Conservation (phyloP, 331 rosid genomes). For the Telfairia occidentalis region DNA sequence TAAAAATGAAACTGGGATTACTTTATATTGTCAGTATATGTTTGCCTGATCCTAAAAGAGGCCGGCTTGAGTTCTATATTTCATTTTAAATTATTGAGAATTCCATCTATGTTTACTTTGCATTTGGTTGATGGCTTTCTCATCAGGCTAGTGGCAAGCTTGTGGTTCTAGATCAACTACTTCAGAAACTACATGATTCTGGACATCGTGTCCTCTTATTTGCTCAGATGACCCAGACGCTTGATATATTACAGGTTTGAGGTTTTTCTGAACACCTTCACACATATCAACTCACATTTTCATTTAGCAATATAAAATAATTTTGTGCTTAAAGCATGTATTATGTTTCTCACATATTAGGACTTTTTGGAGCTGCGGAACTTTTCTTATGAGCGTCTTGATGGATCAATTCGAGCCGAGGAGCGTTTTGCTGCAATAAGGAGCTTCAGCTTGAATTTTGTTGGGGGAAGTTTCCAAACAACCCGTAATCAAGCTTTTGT, state of each 20-base stretch:
- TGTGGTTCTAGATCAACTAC: slow-evolving; percentile 74
- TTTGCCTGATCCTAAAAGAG: neutral
- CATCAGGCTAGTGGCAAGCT: slow-evolving; percentile 87
- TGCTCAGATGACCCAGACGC: slow-evolving; percentile 97
- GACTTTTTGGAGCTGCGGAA: slow-evolving; percentile 70
- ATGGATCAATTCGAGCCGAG: slow-evolving; percentile 96
- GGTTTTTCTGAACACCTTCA: neutral
- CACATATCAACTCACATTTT: neutral
- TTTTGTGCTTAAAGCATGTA: neutral
- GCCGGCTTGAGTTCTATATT: neutral
- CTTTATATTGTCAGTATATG: neutral
- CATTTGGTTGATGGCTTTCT: slow-evolving; percentile 15
- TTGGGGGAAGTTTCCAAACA: slow-evolving; percentile 37
- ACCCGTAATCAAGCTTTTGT: slow-evolving; percentile 59
- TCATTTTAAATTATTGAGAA: neutral
- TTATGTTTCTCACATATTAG: slow-evolving; percentile 24
- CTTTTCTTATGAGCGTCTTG: slow-evolving; percentile 90
- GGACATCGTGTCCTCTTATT: slow-evolving; percentile 90
- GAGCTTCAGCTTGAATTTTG: slow-evolving; percentile 61
- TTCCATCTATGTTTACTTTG: neutral
- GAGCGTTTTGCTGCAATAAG: slow-evolving; percentile 97
- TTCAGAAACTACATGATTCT: slow-evolving; percentile 53
- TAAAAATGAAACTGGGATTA: neutral
- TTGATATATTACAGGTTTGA: slow-evolving; percentile 78
- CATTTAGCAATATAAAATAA: neutral